Evolutionary conservation across 805 yeast genomes (phyloP), one percentile per base, ranked within the genome.

Genomic region (Metschnikowia gelsemii): DNA sequence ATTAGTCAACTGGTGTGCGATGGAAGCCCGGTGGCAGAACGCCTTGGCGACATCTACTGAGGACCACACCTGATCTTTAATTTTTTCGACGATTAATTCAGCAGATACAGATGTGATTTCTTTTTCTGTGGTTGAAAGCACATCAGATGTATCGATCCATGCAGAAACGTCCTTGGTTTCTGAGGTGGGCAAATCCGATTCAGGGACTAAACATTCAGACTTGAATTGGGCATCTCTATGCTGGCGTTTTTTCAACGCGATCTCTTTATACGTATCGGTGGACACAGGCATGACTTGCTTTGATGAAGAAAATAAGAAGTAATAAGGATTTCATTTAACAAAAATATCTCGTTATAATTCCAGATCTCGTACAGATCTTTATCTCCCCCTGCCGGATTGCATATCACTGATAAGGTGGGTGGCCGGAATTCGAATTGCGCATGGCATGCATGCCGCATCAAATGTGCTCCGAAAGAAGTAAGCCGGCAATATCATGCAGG

Each of bases 1-100:
- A 40, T 67, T 65, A 24, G 59, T 54, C 45, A 80, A 59, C 50
- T 80, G 84, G 46, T 79, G 83, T 0, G 80, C 80, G 16, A 78
- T 59, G 3, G 79, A 70, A 3, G 84, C 78, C 32, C 85, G 59
- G 52, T 80, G 80, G 45, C 79, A 72, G 56, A 74, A 80, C 1
- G 85, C 84, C 8, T 58, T 59, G 1, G 76, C 63, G 2, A 80
- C 80, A 32, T 73, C 69, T 1, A 60, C 56, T 1, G 83, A 55
- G 2, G 70, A 58, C 59, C 68, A 64, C 42, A 64, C 35, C 27
- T 28, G 28, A 30, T 31, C 28, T 29, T 56, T 61, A 43, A 70
- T 63, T 22, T 62, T 61, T 4, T 40, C 45, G 7, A 64, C 45
- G 29, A 70, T 51, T 23, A 49, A 48, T 13, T 43, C 35, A 4